Evolutionary conservation across 2,329 filamentous ascomycete species (phyloP).

Genomic region (Monosporascus sp.): DNA sequence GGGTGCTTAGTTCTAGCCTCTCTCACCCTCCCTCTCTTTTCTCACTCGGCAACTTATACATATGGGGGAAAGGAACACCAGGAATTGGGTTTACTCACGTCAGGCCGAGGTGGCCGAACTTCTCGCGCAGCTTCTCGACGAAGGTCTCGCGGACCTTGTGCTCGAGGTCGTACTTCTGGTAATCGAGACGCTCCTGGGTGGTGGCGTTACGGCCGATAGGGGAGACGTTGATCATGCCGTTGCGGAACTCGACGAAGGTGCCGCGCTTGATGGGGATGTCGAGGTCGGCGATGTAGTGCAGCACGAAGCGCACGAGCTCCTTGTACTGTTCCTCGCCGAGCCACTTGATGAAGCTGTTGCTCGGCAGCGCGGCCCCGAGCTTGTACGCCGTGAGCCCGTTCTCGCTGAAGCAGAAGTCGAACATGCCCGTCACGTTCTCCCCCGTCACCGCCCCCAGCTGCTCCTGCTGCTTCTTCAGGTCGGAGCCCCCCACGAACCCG

Average conservation of each 20-base stretch:
- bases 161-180: constrained; percentile 73
- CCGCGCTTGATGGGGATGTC: constrained; percentile 79
- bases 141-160: constrained; percentile 73
- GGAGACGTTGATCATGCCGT: constrained; percentile 85
- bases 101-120: constrained; percentile 77
- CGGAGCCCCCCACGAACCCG: constrained; percentile 88
- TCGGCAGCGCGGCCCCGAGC: constrained; percentile 68
- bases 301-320: constrained; percentile 67
- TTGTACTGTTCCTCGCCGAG: constrained; percentile 82
- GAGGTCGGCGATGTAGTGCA: constrained; percentile 80
- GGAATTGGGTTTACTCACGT: constrained; percentile 54
- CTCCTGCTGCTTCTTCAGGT: constrained; percentile 92
- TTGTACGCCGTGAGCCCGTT: constrained; percentile 93
- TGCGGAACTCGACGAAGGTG: constrained; percentile 84
- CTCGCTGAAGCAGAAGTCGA: constrained; percentile 97
- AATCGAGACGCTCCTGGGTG: constrained; percentile 74
- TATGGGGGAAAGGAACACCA: no score
- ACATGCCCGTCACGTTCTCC: constrained; percentile 70
- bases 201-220: constrained; percentile 85
- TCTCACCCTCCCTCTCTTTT: background rate
- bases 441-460: constrained; percentile 69
- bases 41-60: background rate
- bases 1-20: no score
- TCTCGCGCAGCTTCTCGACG: constrained; percentile 69
- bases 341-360: constrained; percentile 85